phyloP scores from a whole-genome alignment of 495 filamentous ascomycete genomes.

The Talaromyces borbonicus region DNA sequence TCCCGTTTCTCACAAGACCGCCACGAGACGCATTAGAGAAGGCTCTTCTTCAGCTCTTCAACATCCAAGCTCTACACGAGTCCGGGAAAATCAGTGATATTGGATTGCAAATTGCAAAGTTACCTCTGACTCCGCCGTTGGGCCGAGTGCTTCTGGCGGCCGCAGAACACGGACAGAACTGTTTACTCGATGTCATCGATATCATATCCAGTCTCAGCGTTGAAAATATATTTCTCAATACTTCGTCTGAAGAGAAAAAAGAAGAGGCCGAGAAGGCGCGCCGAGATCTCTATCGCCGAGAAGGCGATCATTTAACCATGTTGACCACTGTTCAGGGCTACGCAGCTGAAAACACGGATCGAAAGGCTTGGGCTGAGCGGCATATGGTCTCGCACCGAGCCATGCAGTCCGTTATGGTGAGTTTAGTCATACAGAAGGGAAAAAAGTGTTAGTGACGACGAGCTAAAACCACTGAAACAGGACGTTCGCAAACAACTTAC shows the following conservation, averaged over 20 bases:
- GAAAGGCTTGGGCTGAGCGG: constrained; percentile 65
- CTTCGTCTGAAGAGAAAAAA: constrained; percentile 68
- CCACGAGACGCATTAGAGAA: constrained; percentile 69
- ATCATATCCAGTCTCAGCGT: constrained; percentile 82
- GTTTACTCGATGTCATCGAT: constrained; percentile 78
- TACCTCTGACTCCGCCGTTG: constrained; percentile 75
- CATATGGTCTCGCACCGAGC: constrained; percentile 72
- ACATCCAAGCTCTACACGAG: constrained; percentile 66
- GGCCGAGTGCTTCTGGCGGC: constrained; percentile 78
- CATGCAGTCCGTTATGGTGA: constrained; percentile 67
- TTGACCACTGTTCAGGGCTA: constrained; percentile 76
- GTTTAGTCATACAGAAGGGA: neutral
- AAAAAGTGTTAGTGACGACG: too few species aligned
- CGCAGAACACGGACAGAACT: constrained; percentile 54
- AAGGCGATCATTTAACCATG: constrained; percentile 86
- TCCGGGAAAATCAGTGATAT: constrained; percentile 61
- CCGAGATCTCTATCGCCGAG: constrained; percentile 62
- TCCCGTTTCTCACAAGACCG: constrained; percentile 79
- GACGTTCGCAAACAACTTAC: constrained; percentile 85
- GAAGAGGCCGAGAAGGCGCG: constrained; percentile 66
- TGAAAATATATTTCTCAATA: constrained; percentile 78
- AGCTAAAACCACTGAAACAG: constrained; percentile 21
- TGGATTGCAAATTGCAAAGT: constrained; percentile 66
- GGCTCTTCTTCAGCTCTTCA: constrained; percentile 69
- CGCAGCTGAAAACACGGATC: constrained; percentile 60